These are phyloP conservation scores for Iris pallida DNA, from an alignment of 116 monocot genomes.

Conservation along the genomic window DNA sequence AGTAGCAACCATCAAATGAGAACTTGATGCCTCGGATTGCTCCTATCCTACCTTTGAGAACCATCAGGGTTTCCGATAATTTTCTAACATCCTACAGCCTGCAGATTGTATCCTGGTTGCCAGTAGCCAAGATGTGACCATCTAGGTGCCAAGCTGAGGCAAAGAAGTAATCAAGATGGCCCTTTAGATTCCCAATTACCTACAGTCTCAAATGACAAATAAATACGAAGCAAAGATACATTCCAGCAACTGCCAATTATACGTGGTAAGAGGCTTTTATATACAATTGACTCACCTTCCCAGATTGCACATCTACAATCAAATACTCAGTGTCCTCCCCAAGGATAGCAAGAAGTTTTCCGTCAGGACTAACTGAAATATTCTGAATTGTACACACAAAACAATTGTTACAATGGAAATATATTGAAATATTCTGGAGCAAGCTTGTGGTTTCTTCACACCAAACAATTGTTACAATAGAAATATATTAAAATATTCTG, in stretches of 20 bases:
- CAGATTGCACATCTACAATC: slow-evolving; percentile 59
- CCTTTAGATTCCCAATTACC: slow-evolving; percentile 45
- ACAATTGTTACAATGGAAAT: too few relatives aligned
- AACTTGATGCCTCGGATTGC: slow-evolving; percentile 68
- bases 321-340: slow-evolving; percentile 65
- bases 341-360: slow-evolving; percentile 68
- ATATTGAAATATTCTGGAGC: too few relatives aligned
- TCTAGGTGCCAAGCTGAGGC: slow-evolving; percentile 82
- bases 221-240: not conserved
- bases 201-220: not conserved
- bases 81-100: slow-evolving; percentile 88
- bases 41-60: slow-evolving; percentile 69
- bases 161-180: slow-evolving; percentile 76
- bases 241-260: not conserved
- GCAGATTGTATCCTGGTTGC: slow-evolving; percentile 83
- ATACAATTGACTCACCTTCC: slow-evolving; percentile 37
- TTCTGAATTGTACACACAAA: slow-evolving; percentile 43
- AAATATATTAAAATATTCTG: too few relatives aligned
- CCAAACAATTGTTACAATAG: too few relatives aligned
- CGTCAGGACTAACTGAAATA: slow-evolving; percentile 61
- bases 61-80: slow-evolving; percentile 38
- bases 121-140: slow-evolving; percentile 57
- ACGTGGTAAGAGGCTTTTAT: not conserved
- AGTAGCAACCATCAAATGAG: slow-evolving; percentile 52
- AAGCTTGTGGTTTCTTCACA: too few relatives aligned